Conservation (phyloP, 2,329 filamentous ascomycete genomes). For the Claviceps paspali region DNA sequence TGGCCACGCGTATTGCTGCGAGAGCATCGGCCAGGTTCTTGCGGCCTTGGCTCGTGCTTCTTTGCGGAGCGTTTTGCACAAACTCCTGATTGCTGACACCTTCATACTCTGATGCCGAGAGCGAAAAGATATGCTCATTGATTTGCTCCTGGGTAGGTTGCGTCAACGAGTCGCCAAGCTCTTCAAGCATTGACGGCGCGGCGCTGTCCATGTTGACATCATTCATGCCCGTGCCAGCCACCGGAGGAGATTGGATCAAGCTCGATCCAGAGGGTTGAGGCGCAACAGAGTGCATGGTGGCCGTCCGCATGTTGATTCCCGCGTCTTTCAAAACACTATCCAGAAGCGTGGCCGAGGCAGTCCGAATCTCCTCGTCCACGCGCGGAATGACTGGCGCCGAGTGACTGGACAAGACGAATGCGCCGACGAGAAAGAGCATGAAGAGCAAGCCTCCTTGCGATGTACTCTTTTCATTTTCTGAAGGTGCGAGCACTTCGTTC, state of each 20-base stretch:
- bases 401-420: constrained; percentile 83
- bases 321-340: constrained; percentile 73
- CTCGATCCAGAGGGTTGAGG: constrained; percentile 36
- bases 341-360: constrained; percentile 61
- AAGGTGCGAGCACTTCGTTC: constrained; percentile 18
- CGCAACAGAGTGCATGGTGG: constrained; percentile 28
- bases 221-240: constrained; percentile 29
- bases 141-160: constrained; percentile 72
- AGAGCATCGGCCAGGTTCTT: constrained; percentile 70
- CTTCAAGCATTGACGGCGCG: constrained; percentile 46
- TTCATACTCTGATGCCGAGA: constrained; percentile 80
- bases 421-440: constrained; percentile 93
- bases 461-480: constrained; percentile 45
- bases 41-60: constrained; percentile 45
- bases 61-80: constrained; percentile 39
- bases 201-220: constrained; percentile 21
- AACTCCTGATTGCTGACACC: constrained; percentile 55
- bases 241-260: constrained; percentile 25
- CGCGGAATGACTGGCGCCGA: constrained; percentile 56
- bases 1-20: constrained; percentile 56
- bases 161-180: constrained; percentile 53
- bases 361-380: constrained; percentile 67
- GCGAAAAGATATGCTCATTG: constrained; percentile 73
- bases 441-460: constrained; percentile 73
- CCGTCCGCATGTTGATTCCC: constrained; percentile 36